Evolutionary conservation across 768 basidiomycete genomes (phyloP), one percentile per base, ranked within the genome.

Genomic region (Cystoderma amianthinum): DNA sequence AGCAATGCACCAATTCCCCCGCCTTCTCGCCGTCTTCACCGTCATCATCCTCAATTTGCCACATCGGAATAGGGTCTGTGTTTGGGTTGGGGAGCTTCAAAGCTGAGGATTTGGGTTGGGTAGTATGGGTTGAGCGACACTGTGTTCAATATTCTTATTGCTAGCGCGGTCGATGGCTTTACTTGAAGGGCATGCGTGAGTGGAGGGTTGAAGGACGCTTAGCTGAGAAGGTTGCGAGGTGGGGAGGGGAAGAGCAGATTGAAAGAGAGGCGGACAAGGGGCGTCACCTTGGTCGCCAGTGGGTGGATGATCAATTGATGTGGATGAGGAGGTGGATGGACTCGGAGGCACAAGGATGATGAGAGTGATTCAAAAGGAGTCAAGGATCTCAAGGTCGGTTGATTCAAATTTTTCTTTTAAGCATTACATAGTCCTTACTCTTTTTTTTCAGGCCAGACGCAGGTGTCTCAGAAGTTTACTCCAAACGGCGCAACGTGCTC

Each of bases 161-260:
- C 79, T 5, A 71, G 70, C 34, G 59, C 71, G 36, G 86, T 95
- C 9, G 77, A 85, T 37, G 95, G 95, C 0, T 80, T 97, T 52
- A 65, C 59, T 43, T 90, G 76, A 71, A 78, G 30, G 74, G 74
- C 7, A 72, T 75, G 30, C 63, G 74, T 44, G 63, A 70, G 37
- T 90, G 82, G 82, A 63, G 54, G 25, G 71, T 90, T 7, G 74
- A 79, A 22, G 85, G 84, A 6, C 60, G 56, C 34, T 64, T 95
- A 38, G 73, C 72, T 15, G 76, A 78, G 51, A 92, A 88, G 60
- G 76, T 85, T 12, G 67, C 66, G 42, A 58, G 50, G 33, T 91
- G 89, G 89, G 69, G 63, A 46, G 78, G 80, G 48, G 78, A 89
- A 51, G 85, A 84, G 43, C 64, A 72, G 33, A 62, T 72, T n/a